These are phyloP conservation scores for Claviceps humidiphila DNA, from an alignment of 2,329 filamentous ascomycete species.

Conservation along the genomic window DNA sequence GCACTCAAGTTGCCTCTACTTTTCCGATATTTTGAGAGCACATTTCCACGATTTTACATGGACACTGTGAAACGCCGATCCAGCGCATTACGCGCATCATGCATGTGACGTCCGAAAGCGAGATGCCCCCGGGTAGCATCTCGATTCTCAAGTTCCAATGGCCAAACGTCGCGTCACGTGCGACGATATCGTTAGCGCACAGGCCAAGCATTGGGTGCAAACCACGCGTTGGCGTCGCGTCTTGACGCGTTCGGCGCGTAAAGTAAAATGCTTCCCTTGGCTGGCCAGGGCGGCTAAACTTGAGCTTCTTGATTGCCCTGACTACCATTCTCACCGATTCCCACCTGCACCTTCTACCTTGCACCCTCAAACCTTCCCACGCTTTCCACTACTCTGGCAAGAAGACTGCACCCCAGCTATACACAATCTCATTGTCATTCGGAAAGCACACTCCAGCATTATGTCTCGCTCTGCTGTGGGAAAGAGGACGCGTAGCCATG, in stretches of 20 bases:
- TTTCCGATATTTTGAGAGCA: too few relatives aligned
- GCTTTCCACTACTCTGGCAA: not conserved
- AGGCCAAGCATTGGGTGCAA: too few relatives aligned
- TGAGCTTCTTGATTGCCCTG: not conserved
- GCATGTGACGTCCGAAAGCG: too few relatives aligned
- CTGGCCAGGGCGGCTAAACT: not conserved
- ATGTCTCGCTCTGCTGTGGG: conserved; percentile 20
- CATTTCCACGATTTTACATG: too few relatives aligned
- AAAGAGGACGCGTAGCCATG: conserved; percentile 21
- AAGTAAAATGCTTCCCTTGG: conserved; percentile 6
- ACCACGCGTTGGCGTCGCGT: conserved; percentile 18
- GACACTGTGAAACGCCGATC: too few relatives aligned
- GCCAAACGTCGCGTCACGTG: conserved; percentile 8
- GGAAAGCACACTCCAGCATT: conserved; percentile 8
- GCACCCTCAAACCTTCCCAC: not conserved
- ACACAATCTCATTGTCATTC: not conserved
- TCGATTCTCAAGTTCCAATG: not conserved
- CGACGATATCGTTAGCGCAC: conserved; percentile 8
- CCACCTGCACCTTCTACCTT: not conserved
- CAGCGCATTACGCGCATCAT: too few relatives aligned
- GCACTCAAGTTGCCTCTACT: too few relatives aligned
- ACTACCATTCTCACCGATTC: not conserved
- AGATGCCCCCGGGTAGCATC: not conserved
- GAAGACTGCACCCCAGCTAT: conserved; percentile 1
- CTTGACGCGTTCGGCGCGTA: conserved; percentile 13